phyloP scores from a whole-genome alignment of 106 monocot genomes.

The Acorus calamus region DNA sequence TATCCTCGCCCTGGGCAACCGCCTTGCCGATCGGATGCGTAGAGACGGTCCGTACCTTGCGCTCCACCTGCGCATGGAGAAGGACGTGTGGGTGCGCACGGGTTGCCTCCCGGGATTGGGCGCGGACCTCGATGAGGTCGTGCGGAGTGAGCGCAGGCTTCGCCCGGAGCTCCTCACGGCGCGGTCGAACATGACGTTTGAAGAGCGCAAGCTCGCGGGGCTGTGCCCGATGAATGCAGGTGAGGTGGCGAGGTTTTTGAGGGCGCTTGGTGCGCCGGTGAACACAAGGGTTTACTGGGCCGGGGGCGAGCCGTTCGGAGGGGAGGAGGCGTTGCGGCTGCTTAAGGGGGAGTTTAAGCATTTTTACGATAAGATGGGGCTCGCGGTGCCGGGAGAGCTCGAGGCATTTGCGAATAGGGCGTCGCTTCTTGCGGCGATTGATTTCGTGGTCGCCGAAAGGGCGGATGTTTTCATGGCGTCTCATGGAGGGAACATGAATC shows the following conservation, averaged over 20 bases:
- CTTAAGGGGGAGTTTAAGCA: conserved; percentile 16
- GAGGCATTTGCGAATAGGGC: conserved; percentile 8
- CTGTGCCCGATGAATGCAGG: conserved; percentile 33
- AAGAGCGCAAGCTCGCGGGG: conserved; percentile 20
- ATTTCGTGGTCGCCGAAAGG: conserved; percentile 24
- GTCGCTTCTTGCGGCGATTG: conserved; percentile 27
- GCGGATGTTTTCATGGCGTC: conserved; percentile 41
- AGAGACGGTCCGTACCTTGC: conserved; percentile 24
- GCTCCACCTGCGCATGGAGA: conserved; percentile 40
- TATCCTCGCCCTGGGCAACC: conserved; percentile 20
- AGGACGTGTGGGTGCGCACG: conserved; percentile 43
- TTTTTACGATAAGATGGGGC: conserved; percentile 7
- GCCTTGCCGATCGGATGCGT: conserved; percentile 22
- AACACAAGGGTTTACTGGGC: conserved; percentile 20
- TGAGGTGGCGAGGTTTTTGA: conserved; percentile 27
- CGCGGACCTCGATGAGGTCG: conserved; percentile 15
- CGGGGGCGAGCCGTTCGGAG: conserved; percentile 34
- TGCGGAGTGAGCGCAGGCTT: conserved; percentile 3
- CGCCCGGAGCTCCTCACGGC: conserved; percentile 35
- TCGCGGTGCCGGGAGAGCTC: conserved; percentile 18
- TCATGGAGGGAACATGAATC: conserved; percentile 39
- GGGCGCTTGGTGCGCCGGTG: conserved; percentile 19
- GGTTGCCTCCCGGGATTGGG: conserved; percentile 33
- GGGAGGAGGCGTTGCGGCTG: conserved; percentile 8
- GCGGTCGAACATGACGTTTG: conserved; percentile 9